Evolutionary conservation across 331 rosid species (phyloP).

Genomic region (Acacia pycnantha): DNA sequence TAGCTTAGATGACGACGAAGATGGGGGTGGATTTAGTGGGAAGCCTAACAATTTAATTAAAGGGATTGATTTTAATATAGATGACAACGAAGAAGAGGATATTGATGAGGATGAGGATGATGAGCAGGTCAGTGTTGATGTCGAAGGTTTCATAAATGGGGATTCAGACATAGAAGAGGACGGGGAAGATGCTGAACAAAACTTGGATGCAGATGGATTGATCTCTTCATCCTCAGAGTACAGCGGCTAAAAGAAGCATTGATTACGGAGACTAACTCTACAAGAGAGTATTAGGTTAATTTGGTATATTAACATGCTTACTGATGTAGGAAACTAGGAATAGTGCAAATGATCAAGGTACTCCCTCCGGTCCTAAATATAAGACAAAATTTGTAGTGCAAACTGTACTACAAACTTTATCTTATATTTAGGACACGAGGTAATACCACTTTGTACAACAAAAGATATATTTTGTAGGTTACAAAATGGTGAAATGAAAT

Average conservation of each 20-base stretch:
- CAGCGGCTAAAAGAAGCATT: slow-evolving; percentile 29
- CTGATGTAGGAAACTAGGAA: slow-evolving; percentile 3
- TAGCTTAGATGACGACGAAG: slow-evolving; percentile 35
- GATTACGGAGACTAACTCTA: neutral
- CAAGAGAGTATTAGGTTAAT: neutral
- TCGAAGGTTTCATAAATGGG: slow-evolving; percentile 40
- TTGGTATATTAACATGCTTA: neutral
- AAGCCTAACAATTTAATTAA: slow-evolving; percentile 35
- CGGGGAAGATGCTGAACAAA: slow-evolving; percentile 33
- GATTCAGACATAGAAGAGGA: slow-evolving; percentile 38
- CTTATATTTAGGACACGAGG: too few species aligned
- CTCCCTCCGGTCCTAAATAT: too few species aligned
- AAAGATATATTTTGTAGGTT: slow-evolving; percentile 5
- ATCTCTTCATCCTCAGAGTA: slow-evolving; percentile 46
- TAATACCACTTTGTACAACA: neutral
- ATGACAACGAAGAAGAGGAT: slow-evolving; percentile 34
- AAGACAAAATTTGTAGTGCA: too few species aligned
- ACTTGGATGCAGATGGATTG: slow-evolving; percentile 27
- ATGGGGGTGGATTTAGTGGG: slow-evolving; percentile 33
- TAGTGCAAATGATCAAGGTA: slow-evolving; percentile 3
- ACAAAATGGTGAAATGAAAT: slow-evolving; percentile 23
- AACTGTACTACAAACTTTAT: too few species aligned
- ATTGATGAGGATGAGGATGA: slow-evolving; percentile 21
- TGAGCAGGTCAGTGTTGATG: slow-evolving; percentile 40
- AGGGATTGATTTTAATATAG: slow-evolving; percentile 34